phyloP scores from a whole-genome alignment of 495 filamentous ascomycete species.

The Penicillium tannophilum region DNA sequence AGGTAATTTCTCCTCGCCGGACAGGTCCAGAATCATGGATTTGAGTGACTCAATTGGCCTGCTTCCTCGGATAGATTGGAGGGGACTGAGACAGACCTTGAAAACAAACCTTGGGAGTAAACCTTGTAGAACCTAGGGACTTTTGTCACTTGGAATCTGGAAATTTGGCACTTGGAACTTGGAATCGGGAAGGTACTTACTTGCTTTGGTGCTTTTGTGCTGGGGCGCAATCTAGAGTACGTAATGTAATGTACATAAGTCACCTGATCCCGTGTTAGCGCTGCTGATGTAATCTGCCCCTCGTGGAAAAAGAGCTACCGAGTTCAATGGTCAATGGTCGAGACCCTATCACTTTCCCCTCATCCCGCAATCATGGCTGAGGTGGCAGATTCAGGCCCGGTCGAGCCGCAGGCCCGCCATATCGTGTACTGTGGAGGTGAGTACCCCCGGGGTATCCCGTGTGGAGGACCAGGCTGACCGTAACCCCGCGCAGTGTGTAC shows the following conservation, averaged over 20 bases:
- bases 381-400: conserved; percentile 33
- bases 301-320: conserved; percentile 3
- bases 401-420: conserved; percentile 63
- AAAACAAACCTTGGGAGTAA: too few species aligned
- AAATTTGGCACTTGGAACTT: too few species aligned
- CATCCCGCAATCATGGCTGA: conserved; percentile 40
- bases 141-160: too few species aligned
- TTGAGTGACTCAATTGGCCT: not conserved
- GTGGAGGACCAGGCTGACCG: not conserved
- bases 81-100: not conserved
- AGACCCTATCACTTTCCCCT: not conserved
- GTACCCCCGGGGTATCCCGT: conserved; percentile 18
- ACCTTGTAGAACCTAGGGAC: too few species aligned
- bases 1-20: not conserved
- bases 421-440: conserved; percentile 83
- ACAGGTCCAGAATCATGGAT: not conserved
- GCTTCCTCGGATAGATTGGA: not conserved
- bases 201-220: too few species aligned
- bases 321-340: not conserved
- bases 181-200: not conserved
- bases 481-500: conserved; percentile 69
- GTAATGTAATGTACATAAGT: not conserved
- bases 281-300: not conserved
- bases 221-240: not conserved
- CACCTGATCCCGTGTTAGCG: not conserved